Evolutionary conservation across 331 rosid genomes (phyloP), one percentile per base, ranked within the genome.

Genomic region (Quercus tomentella): DNA sequence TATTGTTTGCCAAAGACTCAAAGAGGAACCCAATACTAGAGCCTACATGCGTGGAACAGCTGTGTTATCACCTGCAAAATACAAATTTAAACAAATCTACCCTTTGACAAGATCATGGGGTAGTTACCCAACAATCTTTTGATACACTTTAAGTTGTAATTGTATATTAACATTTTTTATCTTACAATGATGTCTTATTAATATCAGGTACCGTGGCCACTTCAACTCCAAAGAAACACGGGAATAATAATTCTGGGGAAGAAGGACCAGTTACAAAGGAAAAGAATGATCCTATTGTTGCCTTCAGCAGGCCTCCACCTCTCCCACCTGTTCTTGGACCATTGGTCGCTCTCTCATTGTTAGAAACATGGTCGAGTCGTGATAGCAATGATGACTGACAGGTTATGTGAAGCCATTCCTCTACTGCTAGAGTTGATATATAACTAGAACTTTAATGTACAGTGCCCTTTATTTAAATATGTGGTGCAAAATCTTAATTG

Each of bases 251-350:
- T 80, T 51, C 25, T 65, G 79, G 65, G 18, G 85, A 84, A 81
- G 90, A 68, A 73, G 80, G 55, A 65, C 16, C 77, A 25, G 76
- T 81, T 74, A 61, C 82, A 17, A 88, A 88, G 9, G 91, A 90
- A 82, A 85, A 86, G 72, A 31, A 62, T n/a, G 89, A 84, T 28
- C 92, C 93, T 74, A 72, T 92, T 63, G 91, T 56, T 1, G 72
- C 90, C 43, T 88, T 87, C 58, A 77, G 89, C 63, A 79, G 83
- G 88, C 96, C 94, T 21, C 94, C 94, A 1, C 93, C 88, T 11
- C 76, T 84, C 55, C 98, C 97, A 1, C 94, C 96, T 3, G 74
- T 84, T 72, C 58, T 92, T 31, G 93, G 93, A 55, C 93, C 94
- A 4, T 71, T 94, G 81, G 71, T 88, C 51, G 83, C 75, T 55